Conservation (phyloP, 768 basidiomycete genomes). For the Suillus luteus region DNA sequence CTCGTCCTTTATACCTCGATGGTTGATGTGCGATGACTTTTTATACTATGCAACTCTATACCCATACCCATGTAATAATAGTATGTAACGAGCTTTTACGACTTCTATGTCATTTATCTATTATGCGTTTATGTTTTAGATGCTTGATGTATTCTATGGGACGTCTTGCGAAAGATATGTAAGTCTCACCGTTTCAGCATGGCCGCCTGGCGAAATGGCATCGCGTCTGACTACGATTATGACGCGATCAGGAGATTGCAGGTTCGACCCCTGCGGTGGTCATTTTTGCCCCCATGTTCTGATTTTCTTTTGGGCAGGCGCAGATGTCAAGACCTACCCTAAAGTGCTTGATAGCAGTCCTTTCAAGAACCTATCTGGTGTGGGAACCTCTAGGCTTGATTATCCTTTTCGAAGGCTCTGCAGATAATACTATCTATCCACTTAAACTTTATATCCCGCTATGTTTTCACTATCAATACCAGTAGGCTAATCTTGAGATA, state of each 20-base stretch:
- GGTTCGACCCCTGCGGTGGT: slow-evolving; percentile 45
- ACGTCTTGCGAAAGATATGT: not conserved
- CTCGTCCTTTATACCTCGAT: not conserved
- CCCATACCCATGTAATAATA: not conserved
- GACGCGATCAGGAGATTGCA: slow-evolving; percentile 38
- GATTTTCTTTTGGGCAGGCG: not conserved
- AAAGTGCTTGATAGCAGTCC: not conserved
- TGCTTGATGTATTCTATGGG: not conserved
- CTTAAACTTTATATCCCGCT: too few relatives aligned
- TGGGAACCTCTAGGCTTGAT: too few relatives aligned
- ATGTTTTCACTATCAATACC: too few relatives aligned
- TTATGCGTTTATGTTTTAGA: not conserved
- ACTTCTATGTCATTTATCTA: not conserved
- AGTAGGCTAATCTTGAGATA: too few relatives aligned
- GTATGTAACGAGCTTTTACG: not conserved
- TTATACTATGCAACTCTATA: not conserved
- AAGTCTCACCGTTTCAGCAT: not conserved
- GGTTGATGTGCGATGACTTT: not conserved
- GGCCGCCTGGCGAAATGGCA: slow-evolving; percentile 94
- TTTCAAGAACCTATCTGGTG: too few relatives aligned
- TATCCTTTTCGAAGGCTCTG: too few relatives aligned
- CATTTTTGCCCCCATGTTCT: slow-evolving; percentile 16
- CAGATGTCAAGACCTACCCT: not conserved
- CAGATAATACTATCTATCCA: too few relatives aligned
- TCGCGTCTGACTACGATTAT: slow-evolving; percentile 85